Base-by-base conservation (phyloP, 1,284 basidiomycete species). In the Ganoderma sp. region DNA sequence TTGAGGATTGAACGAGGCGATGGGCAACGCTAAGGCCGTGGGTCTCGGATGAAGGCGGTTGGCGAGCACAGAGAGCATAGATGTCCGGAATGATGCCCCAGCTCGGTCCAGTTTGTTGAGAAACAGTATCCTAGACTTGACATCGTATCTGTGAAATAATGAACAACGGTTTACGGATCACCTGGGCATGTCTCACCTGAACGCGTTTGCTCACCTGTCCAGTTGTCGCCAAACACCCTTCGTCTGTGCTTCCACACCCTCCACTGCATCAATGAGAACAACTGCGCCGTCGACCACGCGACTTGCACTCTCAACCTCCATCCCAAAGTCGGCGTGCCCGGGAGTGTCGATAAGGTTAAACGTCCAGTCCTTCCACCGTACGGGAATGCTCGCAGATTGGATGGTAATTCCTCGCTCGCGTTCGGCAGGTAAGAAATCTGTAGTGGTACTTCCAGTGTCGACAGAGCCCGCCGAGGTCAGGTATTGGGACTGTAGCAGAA, bases 251-350 rank as follows among this genome's bases (percentile, higher is more conserved):
- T 97, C 95, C 1, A 96, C 95, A 5, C 95, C 95, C 79, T 96
- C 95, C 0, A 97, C 95, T 0, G 93, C 92, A 78, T 97, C 95
- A 45, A 97, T 88, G 22, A 97, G 81, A 19, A 97, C 91, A 17
- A 97, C 89, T 5, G 94, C 93, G 67, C 95, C 95, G 74, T 97
- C 95, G 1, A 96, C 89, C 10, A 97, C 92, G 19, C 95, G 88
- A 75, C 95, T 94, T 15, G 95, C 94, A 73, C 94, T 92, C 78
- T 96, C 95, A 12, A 97, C 95, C 75, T 97, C 95, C 91, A 97
- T 96, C 2, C 94, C 95, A 80, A 97, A 97, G 79, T 97, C 95
- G 8, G 94, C 94, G 79, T 97, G 95, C 19, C 95, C 95, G 8
- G 95, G 95, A 6, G 95, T 97, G 76, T 97, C 95, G 61, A 97